These are phyloP conservation scores for Hagleromyces aurorensis DNA, from an alignment of 805 yeast species.

Conservation along the genomic window DNA sequence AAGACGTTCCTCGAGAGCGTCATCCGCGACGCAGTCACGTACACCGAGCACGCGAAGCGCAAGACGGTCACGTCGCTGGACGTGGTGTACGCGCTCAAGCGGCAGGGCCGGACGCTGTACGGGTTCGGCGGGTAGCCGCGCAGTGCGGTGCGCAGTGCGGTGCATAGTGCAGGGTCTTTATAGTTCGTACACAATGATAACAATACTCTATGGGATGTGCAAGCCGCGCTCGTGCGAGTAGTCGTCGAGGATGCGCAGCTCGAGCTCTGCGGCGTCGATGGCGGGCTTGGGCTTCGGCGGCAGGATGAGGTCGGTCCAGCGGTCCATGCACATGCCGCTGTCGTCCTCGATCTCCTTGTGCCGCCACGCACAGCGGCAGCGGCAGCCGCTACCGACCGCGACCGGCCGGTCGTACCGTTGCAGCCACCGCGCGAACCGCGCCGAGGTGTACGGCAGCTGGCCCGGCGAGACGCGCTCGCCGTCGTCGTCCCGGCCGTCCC, in stretches of 20 bases:
- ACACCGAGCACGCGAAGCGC: slow-evolving; percentile 99
- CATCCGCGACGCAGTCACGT: slow-evolving; percentile 97
- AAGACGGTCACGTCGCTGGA: slow-evolving; percentile 98
- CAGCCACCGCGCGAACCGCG: slow-evolving; percentile 20
- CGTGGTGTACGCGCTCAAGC: slow-evolving; percentile 97
- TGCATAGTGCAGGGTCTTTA: too few species aligned
- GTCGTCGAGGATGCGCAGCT: slow-evolving; percentile 1
- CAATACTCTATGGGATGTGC: too few species aligned
- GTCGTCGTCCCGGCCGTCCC: slow-evolving; percentile 5
- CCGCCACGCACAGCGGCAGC: slow-evolving; percentile 67
- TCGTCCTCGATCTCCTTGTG: slow-evolving; percentile 50
- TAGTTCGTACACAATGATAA: too few species aligned
- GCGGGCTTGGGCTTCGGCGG: slow-evolving; percentile 3
- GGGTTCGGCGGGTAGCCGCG: slow-evolving; percentile 95
- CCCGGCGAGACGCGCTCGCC: slow-evolving; percentile 14
- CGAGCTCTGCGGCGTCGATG: slow-evolving; percentile 6
- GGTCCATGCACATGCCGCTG: slow-evolving; percentile 41
- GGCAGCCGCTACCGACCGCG: slow-evolving; percentile 64
- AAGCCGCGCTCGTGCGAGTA: slow-evolving; percentile 4
- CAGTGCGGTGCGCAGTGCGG: too few species aligned
- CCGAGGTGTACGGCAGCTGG: slow-evolving; percentile 40
- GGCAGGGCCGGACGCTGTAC: slow-evolving; percentile 99
- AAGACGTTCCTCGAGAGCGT: slow-evolving; percentile 93
- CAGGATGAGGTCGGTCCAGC: slow-evolving; percentile 37
- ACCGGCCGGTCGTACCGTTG: slow-evolving; percentile 30